A percentile compares a stretch with the other conserved stretches of the same genome.
These are phyloP conservation scores for Termitomyces heimii DNA, from an alignment of 768 basidiomycete genomes.

Conservation along the genomic window DNA sequence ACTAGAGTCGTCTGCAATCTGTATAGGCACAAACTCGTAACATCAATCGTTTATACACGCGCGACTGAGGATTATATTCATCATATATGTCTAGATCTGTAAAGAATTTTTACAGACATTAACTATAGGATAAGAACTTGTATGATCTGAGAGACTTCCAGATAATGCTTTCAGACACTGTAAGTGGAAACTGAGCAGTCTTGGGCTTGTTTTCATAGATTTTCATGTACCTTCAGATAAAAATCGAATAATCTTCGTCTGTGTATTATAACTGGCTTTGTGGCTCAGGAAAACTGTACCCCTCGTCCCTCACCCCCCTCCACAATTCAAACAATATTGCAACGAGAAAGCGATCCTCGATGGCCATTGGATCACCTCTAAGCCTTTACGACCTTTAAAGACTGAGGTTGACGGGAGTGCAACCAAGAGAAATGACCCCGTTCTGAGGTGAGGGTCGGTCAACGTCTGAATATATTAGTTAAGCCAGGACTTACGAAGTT, in stretches of 20 bases:
- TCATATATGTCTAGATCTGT: no score
- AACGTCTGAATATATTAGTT: not conserved
- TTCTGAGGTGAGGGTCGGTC: not conserved
- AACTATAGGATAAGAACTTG: no score
- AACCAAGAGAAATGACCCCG: slow-evolving; percentile 4
- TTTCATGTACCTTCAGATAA: not conserved
- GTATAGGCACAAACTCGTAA: no score
- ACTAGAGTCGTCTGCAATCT: no score
- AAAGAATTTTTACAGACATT: no score
- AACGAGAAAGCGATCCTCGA: not conserved
- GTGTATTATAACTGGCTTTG: not conserved
- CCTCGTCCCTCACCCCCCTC: not conserved
- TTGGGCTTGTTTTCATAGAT: no score
- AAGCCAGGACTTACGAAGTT: slow-evolving; percentile 11
- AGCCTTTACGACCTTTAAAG: no score
- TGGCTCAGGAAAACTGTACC: not conserved
- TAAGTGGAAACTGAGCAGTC: no score
- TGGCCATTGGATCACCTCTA: not conserved
- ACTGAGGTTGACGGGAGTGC: slow-evolving; percentile 6
- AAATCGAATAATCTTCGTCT: not conserved
- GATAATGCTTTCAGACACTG: no score
- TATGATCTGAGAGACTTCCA: no score
- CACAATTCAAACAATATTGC: not conserved
- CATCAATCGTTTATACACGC: no score
- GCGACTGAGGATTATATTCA: no score